A percentile compares a stretch with the other conserved stretches of the same genome.
Evolutionary conservation across 2,329 filamentous ascomycete genomes (phyloP).

Genomic region (Claviceps sp.): DNA sequence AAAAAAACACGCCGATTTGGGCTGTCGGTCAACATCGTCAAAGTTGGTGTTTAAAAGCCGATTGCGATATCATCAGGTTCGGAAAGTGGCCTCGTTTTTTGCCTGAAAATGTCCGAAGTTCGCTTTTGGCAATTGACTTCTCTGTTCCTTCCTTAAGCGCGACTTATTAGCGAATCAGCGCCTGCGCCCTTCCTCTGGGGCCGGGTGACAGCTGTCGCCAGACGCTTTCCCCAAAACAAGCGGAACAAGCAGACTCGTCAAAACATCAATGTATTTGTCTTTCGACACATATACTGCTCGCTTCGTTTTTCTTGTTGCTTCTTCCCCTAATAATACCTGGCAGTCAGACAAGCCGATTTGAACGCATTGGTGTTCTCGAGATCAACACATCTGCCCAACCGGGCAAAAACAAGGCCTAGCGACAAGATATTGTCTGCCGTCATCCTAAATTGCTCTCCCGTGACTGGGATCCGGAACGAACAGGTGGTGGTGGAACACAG

Average conservation of each 20-base stretch:
- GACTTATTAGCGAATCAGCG: background rate
- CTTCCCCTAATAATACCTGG: too few relatives aligned
- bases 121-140: background rate
- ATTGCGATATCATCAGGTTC: background rate
- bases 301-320: background rate
- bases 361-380: background rate
- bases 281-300: background rate
- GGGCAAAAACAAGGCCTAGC: background rate
- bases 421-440: slow-evolving; percentile 1
- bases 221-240: background rate
- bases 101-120: background rate
- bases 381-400: background rate
- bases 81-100: background rate
- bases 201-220: slow-evolving; percentile 5
- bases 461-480: background rate
- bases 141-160: slow-evolving; percentile 1
- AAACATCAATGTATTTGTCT: background rate
- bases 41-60: background rate
- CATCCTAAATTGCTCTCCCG: background rate
- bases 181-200: background rate
- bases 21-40: background rate
- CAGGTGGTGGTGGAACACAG: background rate
- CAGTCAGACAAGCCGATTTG: background rate
- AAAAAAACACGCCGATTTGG: background rate
- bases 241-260: background rate